These are phyloP conservation scores for Tolypocladium guangdongense DNA, from an alignment of 2,329 filamentous ascomycete species.

Conservation along the genomic window DNA sequence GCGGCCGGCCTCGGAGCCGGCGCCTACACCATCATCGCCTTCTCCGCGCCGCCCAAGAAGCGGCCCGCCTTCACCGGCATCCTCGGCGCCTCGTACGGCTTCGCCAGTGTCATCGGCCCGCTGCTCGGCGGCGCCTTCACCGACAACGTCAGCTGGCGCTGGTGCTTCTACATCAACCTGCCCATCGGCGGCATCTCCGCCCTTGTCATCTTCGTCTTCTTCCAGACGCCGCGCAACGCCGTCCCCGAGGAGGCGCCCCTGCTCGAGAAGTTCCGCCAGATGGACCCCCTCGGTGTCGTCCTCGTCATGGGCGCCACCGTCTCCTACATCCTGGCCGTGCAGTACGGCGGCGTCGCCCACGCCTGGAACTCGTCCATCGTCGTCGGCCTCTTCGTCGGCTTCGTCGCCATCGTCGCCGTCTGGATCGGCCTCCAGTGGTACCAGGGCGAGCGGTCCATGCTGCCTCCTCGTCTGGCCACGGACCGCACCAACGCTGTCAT, in stretches of 20 bases:
- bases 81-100: slow-evolving; percentile 23
- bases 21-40: slow-evolving; percentile 39
- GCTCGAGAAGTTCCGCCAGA: slow-evolving; percentile 33
- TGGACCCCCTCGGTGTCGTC: slow-evolving; percentile 34
- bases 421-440: slow-evolving; percentile 28
- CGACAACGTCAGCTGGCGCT: slow-evolving; percentile 25
- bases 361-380: slow-evolving; percentile 29
- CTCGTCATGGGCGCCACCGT: slow-evolving; percentile 33
- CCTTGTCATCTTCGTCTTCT: slow-evolving; percentile 27
- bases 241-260: slow-evolving; percentile 24
- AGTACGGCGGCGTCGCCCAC: slow-evolving; percentile 34
- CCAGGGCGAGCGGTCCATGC: slow-evolving; percentile 34
- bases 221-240: slow-evolving; percentile 28
- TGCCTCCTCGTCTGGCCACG: slow-evolving; percentile 26
- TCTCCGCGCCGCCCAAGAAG: slow-evolving; percentile 23
- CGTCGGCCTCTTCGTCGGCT: slow-evolving; percentile 32
- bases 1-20: slow-evolving; percentile 38
- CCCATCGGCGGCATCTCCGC: slow-evolving; percentile 24
- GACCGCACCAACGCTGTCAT: slow-evolving; percentile 26
- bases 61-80: slow-evolving; percentile 27
- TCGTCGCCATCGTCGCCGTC: slow-evolving; percentile 18
- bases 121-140: slow-evolving; percentile 27
- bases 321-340: slow-evolving; percentile 33
- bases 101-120: slow-evolving; percentile 25
- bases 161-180: slow-evolving; percentile 30